Evolutionary conservation across 305 asterid species (phyloP).

Genomic region (Withania somnifera): DNA sequence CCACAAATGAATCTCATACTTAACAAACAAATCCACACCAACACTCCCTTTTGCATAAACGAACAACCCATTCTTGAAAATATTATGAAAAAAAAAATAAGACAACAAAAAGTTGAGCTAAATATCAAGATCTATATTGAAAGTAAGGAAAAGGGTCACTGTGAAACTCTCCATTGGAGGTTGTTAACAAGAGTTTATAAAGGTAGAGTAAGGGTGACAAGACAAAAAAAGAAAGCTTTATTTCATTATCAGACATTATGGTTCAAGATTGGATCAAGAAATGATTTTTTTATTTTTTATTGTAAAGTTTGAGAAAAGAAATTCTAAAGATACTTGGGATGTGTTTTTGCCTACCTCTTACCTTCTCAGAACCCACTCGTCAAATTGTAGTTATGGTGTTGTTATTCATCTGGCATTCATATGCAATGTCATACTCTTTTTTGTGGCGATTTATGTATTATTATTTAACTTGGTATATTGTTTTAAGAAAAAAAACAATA

Average conservation of each 20-base stretch:
- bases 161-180: neutral
- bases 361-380: too few species aligned
- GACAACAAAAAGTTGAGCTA: neutral
- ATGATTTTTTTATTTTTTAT: neutral
- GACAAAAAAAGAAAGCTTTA: neutral
- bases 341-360: neutral
- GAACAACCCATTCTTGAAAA: constrained; percentile 20
- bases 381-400: too few species aligned
- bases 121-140: constrained; percentile 19
- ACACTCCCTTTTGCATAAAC: constrained; percentile 1
- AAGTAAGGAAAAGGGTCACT: neutral
- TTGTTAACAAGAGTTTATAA: neutral
- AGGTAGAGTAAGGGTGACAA: neutral
- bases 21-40: constrained; percentile 6
- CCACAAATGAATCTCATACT: constrained; percentile 10
- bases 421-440: too few species aligned
- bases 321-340: neutral
- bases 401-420: too few species aligned
- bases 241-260: neutral
- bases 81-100: neutral
- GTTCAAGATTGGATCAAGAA: neutral
- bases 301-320: neutral
- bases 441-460: too few species aligned
- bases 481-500: too few species aligned
- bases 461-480: too few species aligned